Evolutionary conservation across 148 eudicot genomes (phyloP).

Genomic region (Silene latifolia): DNA sequence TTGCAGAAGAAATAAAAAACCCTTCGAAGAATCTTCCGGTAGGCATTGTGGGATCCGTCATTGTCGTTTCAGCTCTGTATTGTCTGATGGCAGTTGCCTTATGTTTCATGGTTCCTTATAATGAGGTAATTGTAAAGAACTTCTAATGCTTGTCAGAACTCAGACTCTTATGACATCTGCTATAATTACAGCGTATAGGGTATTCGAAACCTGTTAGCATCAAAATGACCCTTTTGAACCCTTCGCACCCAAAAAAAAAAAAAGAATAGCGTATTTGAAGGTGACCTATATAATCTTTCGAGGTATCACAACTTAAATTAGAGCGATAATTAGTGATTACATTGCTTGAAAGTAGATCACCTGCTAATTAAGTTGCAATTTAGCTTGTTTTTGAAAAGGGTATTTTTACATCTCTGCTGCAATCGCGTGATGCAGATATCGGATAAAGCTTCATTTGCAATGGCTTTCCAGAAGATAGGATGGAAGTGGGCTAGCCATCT

Average conservation of each 20-base stretch:
- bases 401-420: not conserved
- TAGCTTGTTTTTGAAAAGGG: not conserved
- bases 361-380: not conserved
- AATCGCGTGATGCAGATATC: slow-evolving; percentile 40
- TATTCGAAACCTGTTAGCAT: too few species aligned
- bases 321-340: too few species aligned
- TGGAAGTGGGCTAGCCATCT: slow-evolving; percentile 87
- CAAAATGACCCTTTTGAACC: too few species aligned
- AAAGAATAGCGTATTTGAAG: too few species aligned
- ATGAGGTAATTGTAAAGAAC: slow-evolving; percentile 34
- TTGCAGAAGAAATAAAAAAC: slow-evolving; percentile 79
- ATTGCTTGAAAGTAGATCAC: not conserved
- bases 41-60: slow-evolving; percentile 81
- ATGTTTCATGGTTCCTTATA: slow-evolving; percentile 70
- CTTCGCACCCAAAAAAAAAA: too few species aligned
- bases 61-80: slow-evolving; percentile 57
- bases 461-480: slow-evolving; percentile 61
- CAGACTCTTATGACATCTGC: not conserved
- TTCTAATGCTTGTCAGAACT: not conserved
- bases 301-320: too few species aligned
- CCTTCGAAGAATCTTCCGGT: slow-evolving; percentile 65
- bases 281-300: too few species aligned
- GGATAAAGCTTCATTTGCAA: slow-evolving; percentile 62
- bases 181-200: not conserved
- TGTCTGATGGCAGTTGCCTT: slow-evolving; percentile 73